A percentile compares a stretch with the other conserved stretches of the same genome.
Conservation (phyloP, 2,329 filamentous ascomycete species). For the Fonsecaea pedrosoi region DNA sequence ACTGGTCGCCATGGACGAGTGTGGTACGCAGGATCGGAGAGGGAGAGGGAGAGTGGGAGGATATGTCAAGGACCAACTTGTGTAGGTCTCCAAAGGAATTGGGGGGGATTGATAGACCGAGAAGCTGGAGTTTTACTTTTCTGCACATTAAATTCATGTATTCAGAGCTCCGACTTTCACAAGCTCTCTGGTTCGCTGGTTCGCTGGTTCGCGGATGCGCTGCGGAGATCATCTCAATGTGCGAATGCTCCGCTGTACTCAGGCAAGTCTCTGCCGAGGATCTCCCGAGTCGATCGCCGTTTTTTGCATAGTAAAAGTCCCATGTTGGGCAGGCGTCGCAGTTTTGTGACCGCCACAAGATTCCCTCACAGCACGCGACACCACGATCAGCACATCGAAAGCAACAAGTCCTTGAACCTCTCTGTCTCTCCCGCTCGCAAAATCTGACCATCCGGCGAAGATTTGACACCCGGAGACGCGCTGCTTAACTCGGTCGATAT, state of each 20-base stretch:
- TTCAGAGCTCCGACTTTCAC: not conserved
- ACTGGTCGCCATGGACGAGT: not conserved
- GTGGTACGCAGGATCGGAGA: not conserved
- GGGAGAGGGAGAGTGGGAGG: not conserved
- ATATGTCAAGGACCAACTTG: not conserved
- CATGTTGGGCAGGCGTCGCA: not conserved
- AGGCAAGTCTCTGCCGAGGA: not conserved
- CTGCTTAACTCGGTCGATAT: not conserved
- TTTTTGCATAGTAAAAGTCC: not conserved
- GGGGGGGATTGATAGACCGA: not conserved
- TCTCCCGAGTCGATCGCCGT: conserved; percentile 4
- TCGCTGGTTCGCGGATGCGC: not conserved
- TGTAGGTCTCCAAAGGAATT: not conserved
- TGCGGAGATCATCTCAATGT: conserved; percentile 3
- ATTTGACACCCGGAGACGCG: not conserved
- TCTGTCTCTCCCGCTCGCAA: not conserved
- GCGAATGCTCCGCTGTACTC: not conserved
- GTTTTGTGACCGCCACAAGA: not conserved
- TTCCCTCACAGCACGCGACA: not conserved
- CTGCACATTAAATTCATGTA: too few relatives aligned
- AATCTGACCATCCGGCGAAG: not conserved
- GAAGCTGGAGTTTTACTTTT: too few relatives aligned
- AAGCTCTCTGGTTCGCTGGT: not conserved
- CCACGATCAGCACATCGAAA: not conserved
- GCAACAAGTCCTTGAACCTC: not conserved